phyloP scores from a whole-genome alignment of 768 basidiomycete genomes.

The Leccinum disarticulatum region DNA sequence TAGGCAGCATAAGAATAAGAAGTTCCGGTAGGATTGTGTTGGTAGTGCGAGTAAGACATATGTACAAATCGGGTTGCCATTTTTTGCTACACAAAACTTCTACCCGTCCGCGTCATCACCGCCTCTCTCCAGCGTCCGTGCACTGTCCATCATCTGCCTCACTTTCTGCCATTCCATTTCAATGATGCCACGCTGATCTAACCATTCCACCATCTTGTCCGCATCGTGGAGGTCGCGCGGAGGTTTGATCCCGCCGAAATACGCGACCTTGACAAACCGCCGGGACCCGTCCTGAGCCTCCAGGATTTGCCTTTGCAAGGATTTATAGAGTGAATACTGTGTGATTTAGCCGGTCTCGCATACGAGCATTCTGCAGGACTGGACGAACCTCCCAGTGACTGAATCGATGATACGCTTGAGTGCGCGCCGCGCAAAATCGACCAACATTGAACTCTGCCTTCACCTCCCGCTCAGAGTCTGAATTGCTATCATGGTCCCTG shows the following conservation, averaged over 20 bases:
- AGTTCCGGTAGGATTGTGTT: slow-evolving; percentile 43
- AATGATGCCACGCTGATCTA: slow-evolving; percentile 68
- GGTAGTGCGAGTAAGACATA: slow-evolving; percentile 39
- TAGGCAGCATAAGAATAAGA: slow-evolving; percentile 70
- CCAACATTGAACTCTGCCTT: slow-evolving; percentile 60
- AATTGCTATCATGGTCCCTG: background rate
- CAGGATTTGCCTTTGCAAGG: slow-evolving; percentile 58
- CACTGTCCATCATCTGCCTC: slow-evolving; percentile 72
- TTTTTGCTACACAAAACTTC: slow-evolving; percentile 1
- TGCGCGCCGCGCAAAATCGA: slow-evolving; percentile 75
- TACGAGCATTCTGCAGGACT: background rate
- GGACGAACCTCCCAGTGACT: slow-evolving; percentile 79
- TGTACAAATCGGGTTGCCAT: background rate
- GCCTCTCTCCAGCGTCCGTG: slow-evolving; percentile 62
- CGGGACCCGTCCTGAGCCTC: slow-evolving; percentile 45
- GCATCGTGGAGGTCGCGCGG: slow-evolving; percentile 69
- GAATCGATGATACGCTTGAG: slow-evolving; percentile 66
- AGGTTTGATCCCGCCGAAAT: slow-evolving; percentile 51
- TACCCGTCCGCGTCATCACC: slow-evolving; percentile 13
- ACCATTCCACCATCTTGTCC: slow-evolving; percentile 81
- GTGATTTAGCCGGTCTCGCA: slow-evolving; percentile 7
- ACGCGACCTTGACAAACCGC: slow-evolving; percentile 59
- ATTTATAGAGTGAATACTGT: slow-evolving; percentile 65
- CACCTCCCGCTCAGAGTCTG: slow-evolving; percentile 8
- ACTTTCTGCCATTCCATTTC: slow-evolving; percentile 69